Evolutionary conservation across 2,329 filamentous ascomycete genomes (phyloP).

Genomic region (Neonectria coccinea): DNA sequence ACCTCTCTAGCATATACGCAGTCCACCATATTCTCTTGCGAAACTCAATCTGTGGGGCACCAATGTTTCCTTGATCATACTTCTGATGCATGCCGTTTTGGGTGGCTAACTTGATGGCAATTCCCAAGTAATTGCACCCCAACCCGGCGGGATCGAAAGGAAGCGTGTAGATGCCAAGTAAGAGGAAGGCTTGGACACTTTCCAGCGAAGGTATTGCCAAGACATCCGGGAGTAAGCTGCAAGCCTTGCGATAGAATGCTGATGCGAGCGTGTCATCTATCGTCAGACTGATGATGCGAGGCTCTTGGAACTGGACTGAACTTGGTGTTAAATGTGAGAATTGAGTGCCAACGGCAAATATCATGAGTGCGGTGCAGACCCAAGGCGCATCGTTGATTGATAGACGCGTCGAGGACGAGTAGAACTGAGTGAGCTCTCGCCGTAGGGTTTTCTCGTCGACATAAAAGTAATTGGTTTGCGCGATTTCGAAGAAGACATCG

Average conservation of each 20-base stretch:
- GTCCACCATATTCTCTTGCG: slow-evolving; percentile 43
- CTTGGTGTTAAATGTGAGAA: slow-evolving; percentile 34
- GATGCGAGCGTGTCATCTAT: slow-evolving; percentile 35
- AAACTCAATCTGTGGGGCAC: slow-evolving; percentile 19
- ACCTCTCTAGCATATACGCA: slow-evolving; percentile 39
- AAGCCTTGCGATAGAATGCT: slow-evolving; percentile 34
- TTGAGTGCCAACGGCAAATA: slow-evolving; percentile 40
- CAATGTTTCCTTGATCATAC: neutral
- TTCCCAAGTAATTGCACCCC: slow-evolving; percentile 41
- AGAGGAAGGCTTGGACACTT: slow-evolving; percentile 38
- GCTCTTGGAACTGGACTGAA: neutral
- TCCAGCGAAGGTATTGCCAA: slow-evolving; percentile 32
- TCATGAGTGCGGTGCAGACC: slow-evolving; percentile 39
- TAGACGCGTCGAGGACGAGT: slow-evolving; percentile 18
- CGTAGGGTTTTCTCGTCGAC: slow-evolving; percentile 37
- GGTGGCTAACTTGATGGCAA: slow-evolving; percentile 38
- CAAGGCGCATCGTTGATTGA: slow-evolving; percentile 30
- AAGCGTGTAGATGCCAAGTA: slow-evolving; percentile 37
- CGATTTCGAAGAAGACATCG: slow-evolving; percentile 41
- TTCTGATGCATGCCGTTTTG: slow-evolving; percentile 33
- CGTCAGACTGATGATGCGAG: slow-evolving; percentile 23
- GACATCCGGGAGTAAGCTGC: slow-evolving; percentile 31
- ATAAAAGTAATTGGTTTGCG: slow-evolving; percentile 42
- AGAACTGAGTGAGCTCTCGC: slow-evolving; percentile 31
- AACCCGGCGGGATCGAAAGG: slow-evolving; percentile 37